Base-by-base conservation (phyloP, 2,329 filamentous ascomycete species). In the Aspergillus luchuensis region DNA sequence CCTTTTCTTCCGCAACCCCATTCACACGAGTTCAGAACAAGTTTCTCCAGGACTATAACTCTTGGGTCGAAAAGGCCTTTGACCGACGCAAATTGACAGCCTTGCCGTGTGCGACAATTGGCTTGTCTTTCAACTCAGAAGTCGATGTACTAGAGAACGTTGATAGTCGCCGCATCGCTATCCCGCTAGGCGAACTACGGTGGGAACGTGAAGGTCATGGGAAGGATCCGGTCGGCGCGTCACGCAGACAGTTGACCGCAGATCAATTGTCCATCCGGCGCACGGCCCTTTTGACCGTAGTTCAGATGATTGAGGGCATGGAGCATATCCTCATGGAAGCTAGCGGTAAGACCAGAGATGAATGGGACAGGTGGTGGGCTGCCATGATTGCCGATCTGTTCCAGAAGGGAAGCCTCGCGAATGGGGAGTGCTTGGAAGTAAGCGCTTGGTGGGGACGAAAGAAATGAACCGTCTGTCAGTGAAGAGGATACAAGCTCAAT, bases 281-380 rank as follows among this genome's bases (percentile, higher is more conserved):
- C 69, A 94, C 91, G 10, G 92, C 92, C n/a, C 82, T 97, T 58
- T 79, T 91, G 71, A 92, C 90, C 2, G 87, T 93, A 5, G 86
- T 96, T 56, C 90, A 93, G 72, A 85, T 92, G 82, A 91, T 96
- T 57, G 91, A 95, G 73, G 89, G 89, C 64, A 80, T 97, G 69
- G 93, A 97, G 76, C 91, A 91, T 5, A 79, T 95, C 60, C 79
- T 97, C 67, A 86, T 90, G 68, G 90, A 96, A 69, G 87, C 87
- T 49, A 96, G 90, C 71, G 90, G 89, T 13, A 96, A 96, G 81
- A 91, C 89, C 69, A 87, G 91, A 71, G 92, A 96, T 67, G 93
- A 97, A 78, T 97, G 92, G 92, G 91, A 96, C 74, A 82, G 87
- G 45, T 97, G 93, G 93, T 87, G 91, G 78, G 87, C 89, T 43